These are phyloP conservation scores for Aspergillus sp. DNA, from an alignment of 2,329 filamentous ascomycete species.

Conservation along the genomic window DNA sequence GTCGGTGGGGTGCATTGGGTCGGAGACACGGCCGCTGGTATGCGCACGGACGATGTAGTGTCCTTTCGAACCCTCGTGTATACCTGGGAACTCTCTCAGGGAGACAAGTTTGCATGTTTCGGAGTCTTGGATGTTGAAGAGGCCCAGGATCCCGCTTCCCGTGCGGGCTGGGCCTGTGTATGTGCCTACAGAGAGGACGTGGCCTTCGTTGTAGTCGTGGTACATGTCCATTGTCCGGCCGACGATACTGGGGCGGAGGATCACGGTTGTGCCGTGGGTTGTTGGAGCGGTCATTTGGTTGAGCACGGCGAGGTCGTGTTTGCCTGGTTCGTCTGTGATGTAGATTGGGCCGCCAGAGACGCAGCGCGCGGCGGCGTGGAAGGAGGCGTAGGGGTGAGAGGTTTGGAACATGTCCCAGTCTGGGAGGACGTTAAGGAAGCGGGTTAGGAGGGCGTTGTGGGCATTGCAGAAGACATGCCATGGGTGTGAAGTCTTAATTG, in stretches of 20 bases:
- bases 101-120: constrained; percentile 62
- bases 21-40: constrained; percentile 53
- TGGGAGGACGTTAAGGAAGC: constrained; percentile 78
- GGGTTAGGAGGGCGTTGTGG: constrained; percentile 75
- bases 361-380: constrained; percentile 85
- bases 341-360: constrained; percentile 89
- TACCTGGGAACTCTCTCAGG: constrained; percentile 66
- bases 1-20: constrained; percentile 28
- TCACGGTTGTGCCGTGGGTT: constrained; percentile 64
- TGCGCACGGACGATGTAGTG: constrained; percentile 71
- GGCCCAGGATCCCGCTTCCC: constrained; percentile 69
- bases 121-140: constrained; percentile 71
- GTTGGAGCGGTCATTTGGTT: constrained; percentile 73
- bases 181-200: constrained; percentile 68
- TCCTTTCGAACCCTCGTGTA: constrained; percentile 40
- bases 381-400: constrained; percentile 62
- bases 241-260: constrained; percentile 68
- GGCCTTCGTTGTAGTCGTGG: constrained; percentile 64
- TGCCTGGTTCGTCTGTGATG: constrained; percentile 81
- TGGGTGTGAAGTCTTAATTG: constrained; percentile 70
- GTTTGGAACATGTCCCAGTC: constrained; percentile 77
- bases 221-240: constrained; percentile 71
- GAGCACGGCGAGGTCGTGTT: constrained; percentile 70
- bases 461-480: constrained; percentile 97
- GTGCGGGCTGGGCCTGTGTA: constrained; percentile 64